Conservation (phyloP, 768 basidiomycete genomes). For the Lactifluus pinguis region DNA sequence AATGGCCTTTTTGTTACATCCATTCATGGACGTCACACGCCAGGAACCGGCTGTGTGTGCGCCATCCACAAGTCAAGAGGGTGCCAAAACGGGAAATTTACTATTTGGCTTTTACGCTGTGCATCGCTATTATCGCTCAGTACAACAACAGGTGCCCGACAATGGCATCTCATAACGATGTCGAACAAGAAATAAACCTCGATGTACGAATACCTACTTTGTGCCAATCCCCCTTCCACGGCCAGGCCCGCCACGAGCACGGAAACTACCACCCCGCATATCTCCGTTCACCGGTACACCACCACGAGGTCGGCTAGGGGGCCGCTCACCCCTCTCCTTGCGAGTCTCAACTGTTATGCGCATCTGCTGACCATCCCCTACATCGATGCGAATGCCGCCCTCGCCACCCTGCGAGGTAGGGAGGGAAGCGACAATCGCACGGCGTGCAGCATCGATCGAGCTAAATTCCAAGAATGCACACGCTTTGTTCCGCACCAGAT, state of each 20-base stretch:
- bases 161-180: constrained; percentile 8
- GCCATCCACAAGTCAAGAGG: too few species aligned
- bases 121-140: not conserved
- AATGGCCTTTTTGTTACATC: not conserved
- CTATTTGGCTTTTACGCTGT: constrained; percentile 6
- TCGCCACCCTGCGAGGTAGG: constrained; percentile 68
- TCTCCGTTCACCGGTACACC: constrained; percentile 46
- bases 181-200: constrained; percentile 13
- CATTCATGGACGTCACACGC: not conserved
- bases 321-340: constrained; percentile 86
- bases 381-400: constrained; percentile 76
- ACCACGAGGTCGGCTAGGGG: constrained; percentile 50
- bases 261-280: constrained; percentile 41
- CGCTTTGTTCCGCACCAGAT: constrained; percentile 79
- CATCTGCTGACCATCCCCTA: constrained; percentile 43
- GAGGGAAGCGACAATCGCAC: constrained; percentile 73
- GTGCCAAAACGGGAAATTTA: not conserved
- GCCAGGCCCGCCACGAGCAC: constrained; percentile 37
- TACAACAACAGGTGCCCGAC: not conserved
- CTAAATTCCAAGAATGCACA: constrained; percentile 94
- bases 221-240: constrained; percentile 33
- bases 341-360: constrained; percentile 78
- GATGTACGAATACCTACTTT: constrained; percentile 6
- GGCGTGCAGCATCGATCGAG: constrained; percentile 67
- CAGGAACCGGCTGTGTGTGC: too few species aligned